Base-by-base conservation (phyloP, 2,329 filamentous ascomycete species). In the Talaromyces sp. region DNA sequence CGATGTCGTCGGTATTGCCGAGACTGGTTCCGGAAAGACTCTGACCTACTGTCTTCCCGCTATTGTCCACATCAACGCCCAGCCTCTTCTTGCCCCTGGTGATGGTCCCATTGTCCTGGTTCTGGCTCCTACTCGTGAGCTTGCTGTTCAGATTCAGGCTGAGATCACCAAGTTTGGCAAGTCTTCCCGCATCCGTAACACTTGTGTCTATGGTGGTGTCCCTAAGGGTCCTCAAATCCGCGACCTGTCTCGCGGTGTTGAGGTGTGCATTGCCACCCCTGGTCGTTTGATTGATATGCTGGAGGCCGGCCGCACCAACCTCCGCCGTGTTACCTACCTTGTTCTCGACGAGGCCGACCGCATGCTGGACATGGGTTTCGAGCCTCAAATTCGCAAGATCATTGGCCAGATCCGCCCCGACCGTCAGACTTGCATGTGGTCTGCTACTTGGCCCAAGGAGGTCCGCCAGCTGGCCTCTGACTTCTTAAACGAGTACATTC, bases 331-430 rank as follows among this genome's bases (percentile, higher is more conserved):
- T 58, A 99, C 94, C 51, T 99, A 99, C 80, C 83, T 99, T 52
- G 94, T 97, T 64, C 91, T 99, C 60, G 94, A 99, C 69, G 94
- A 99, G 81, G 94, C 94, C 73, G 94, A 99, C 79, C 93, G 94
- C 71, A 99, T 99, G 94, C 83, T 99, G 74, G 94, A 99, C 80
- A 99, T 99, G 94, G 94, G 94, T 86, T 97, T 99, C 79, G 94
- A 99, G 80, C 94, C 94, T 63, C 94, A 97, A 76, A 97, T 99
- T 69, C 91, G 94, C 81, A 97, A 97, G 82, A 97, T 99, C 63
- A 92, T 99, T 65, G 84, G 89, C 60, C 94, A 99, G 80, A 97
- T 97, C 76, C 91, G 94, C 65, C 94, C 94, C 49, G 94, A 99
- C 74, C 88, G 94, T 83, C 94, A 99, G 77, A 99, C 94, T 58